Percentiles rank a stretch among this genome's conserved stretches.
phyloP scores from a whole-genome alignment of 2,329 filamentous ascomycete species.

The Cercospora zeae-maydis region DNA sequence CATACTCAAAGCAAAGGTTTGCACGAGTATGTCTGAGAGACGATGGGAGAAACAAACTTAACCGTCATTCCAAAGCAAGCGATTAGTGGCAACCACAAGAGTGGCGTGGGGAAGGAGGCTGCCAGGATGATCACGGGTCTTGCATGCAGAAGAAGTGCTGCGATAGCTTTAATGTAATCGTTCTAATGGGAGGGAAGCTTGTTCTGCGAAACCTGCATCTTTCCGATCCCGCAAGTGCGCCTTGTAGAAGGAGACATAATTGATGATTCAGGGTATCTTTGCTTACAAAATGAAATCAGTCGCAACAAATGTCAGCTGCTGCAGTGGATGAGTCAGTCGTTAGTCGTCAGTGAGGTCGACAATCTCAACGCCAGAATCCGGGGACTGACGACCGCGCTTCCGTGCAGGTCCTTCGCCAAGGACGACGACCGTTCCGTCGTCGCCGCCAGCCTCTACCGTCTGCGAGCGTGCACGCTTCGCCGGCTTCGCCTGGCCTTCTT shows the following conservation, averaged over 20 bases:
- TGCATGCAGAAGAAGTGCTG: too few species aligned
- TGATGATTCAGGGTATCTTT: neutral
- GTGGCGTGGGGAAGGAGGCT: too few species aligned
- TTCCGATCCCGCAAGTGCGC: too few species aligned
- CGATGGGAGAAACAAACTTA: neutral
- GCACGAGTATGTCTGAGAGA: neutral
- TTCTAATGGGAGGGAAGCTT: too few species aligned
- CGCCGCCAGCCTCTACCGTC: constrained; percentile 19
- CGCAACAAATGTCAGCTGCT: neutral
- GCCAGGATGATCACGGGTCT: too few species aligned
- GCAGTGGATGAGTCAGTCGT: neutral
- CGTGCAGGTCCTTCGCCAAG: constrained; percentile 7
- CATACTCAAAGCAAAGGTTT: neutral
- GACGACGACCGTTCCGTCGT: constrained; percentile 18
- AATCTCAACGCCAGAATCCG: constrained; percentile 25
- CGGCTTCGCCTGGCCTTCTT: constrained; percentile 21
- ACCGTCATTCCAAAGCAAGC: neutral
- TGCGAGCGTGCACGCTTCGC: constrained; percentile 22
- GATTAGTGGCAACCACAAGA: neutral
- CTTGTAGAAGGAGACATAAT: neutral
- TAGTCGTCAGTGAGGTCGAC: constrained; percentile 30
- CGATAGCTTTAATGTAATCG: too few species aligned
- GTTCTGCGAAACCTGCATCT: too few species aligned
- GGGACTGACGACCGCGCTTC: constrained; percentile 15
- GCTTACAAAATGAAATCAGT: neutral